Base-by-base conservation (phyloP, 148 eudicot species). In the Vaccinium myrtillus region DNA sequence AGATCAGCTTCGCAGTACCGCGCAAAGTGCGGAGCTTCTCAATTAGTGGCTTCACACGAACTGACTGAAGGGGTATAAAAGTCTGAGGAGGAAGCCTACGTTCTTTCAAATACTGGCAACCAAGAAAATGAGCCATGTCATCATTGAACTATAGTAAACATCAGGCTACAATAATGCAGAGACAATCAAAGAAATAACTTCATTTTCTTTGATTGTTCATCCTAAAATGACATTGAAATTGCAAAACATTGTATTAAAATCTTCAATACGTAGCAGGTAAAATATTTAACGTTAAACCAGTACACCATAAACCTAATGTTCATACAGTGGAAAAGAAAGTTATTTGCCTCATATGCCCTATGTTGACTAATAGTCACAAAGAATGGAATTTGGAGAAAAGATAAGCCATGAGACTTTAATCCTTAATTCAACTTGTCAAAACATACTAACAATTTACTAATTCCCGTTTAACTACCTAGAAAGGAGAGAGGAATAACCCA, bases 11-110 rank as follows among this genome's bases (percentile, higher is more conserved):
- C 50, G 99, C 96, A 76, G 93, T 91, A 76, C 95, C 95, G 30
- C 93, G 93, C 83, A 97, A 87, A 39, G 96, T 92, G 78, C 99
- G 96, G 87, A 95, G 55, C 90, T 88, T 95, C 93, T 97, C 98
- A 61, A 82, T 77, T 48, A 95, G 86, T 86, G 98, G 95, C 90
- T 94, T 97, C 83, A 97, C 95, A 75, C 98, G 98, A 70, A 97
- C 95, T 75, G 99, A 94, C 86, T 92, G 93, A 88, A 97, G 95
- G 85, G 99, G 98, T 88, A 97, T 97, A 84, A 97, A 97, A 85
- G 99, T 97, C 91, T 90, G 92, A 46, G 99, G 99, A 49, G 99
- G 99, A 86, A 95, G 94, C 88, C 96, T 94, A 80, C 94, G 98
- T 77, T 95, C 98, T 89, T 97, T 97, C 87, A 97, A 83, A 90